Percentiles rank a stretch among this genome's conserved stretches.
Conservation (phyloP, 1,284 basidiomycete species). For the Heliocybe sulcata region DNA sequence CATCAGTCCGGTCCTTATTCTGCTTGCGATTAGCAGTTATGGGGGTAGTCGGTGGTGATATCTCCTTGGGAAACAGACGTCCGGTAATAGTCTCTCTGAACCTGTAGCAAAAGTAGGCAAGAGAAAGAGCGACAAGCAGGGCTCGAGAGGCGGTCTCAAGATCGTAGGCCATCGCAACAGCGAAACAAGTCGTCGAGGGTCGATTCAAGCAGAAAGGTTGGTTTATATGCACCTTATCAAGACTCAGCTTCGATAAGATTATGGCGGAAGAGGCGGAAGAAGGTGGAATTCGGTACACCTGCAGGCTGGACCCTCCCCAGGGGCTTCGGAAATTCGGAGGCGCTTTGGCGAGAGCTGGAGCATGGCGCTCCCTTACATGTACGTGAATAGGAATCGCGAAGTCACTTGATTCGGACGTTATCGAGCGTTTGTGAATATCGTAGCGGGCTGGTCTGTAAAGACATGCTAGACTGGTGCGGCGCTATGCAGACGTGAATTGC, state of each 20-base stretch:
- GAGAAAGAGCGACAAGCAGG: background rate
- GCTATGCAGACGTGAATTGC: no score
- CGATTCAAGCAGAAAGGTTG: background rate
- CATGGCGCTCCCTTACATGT: background rate
- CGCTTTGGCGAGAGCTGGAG: background rate
- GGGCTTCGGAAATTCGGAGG: background rate
- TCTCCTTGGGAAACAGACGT: background rate
- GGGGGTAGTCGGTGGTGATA: conserved; percentile 2
- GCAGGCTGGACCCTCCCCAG: background rate
- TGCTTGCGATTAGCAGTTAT: conserved; percentile 10
- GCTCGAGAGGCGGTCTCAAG: background rate
- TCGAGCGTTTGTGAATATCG: no score
- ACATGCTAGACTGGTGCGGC: no score
- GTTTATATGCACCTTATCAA: background rate
- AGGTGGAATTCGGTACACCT: background rate
- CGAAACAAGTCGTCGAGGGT: no score
- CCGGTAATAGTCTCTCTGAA: background rate
- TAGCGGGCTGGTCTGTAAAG: no score
- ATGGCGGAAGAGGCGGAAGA: background rate
- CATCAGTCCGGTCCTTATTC: conserved; percentile 17
- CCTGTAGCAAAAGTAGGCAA: background rate
- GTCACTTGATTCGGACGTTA: background rate
- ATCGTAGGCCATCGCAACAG: background rate
- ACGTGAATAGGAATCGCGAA: background rate
- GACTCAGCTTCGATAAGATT: background rate